Evolutionary conservation across 2,329 filamentous ascomycete species (phyloP).

Genomic region (Penicillium sp.): DNA sequence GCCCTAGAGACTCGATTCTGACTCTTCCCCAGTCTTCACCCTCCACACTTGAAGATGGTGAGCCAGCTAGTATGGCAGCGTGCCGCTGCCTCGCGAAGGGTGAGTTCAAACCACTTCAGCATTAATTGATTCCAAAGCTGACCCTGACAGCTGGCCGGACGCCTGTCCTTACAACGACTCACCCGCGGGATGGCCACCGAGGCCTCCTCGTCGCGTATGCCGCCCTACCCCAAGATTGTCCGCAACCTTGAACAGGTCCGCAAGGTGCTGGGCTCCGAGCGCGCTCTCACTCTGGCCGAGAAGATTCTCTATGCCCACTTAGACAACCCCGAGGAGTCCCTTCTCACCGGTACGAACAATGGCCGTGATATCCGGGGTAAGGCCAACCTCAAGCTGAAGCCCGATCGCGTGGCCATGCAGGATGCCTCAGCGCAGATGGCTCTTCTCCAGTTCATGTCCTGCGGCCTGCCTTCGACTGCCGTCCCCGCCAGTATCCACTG

Average conservation of each 20-base stretch:
- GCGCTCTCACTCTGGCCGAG: constrained; percentile 78
- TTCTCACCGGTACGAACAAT: constrained; percentile 76
- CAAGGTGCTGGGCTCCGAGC: constrained; percentile 60
- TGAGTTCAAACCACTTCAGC: constrained; percentile 18
- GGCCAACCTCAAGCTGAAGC: constrained; percentile 93
- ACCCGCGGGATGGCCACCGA: constrained; percentile 37
- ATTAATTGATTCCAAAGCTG: not conserved
- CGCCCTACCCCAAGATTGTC: constrained; percentile 78
- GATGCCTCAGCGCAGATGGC: constrained; percentile 99
- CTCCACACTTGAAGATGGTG: constrained; percentile 31
- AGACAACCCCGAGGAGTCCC: constrained; percentile 79
- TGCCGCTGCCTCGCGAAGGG: constrained; percentile 36
- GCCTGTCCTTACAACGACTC: constrained; percentile 31
- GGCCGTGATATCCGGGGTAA: constrained; percentile 76
- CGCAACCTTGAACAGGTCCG: constrained; percentile 70
- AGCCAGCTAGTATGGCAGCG: constrained; percentile 39
- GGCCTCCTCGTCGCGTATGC: constrained; percentile 53
- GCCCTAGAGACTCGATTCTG: constrained; percentile 11
- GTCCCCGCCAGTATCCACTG: constrained; percentile 98
- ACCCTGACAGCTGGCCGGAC: constrained; percentile 30
- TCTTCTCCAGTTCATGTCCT: constrained; percentile 96
- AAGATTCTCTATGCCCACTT: constrained; percentile 98
- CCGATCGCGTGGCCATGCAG: constrained; percentile 97
- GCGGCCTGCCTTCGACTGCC: constrained; percentile 78
- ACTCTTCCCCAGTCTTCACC: constrained; percentile 15